These are phyloP conservation scores for Colletotrichum phormii DNA, from an alignment of 2,329 filamentous ascomycete species.

Conservation along the genomic window DNA sequence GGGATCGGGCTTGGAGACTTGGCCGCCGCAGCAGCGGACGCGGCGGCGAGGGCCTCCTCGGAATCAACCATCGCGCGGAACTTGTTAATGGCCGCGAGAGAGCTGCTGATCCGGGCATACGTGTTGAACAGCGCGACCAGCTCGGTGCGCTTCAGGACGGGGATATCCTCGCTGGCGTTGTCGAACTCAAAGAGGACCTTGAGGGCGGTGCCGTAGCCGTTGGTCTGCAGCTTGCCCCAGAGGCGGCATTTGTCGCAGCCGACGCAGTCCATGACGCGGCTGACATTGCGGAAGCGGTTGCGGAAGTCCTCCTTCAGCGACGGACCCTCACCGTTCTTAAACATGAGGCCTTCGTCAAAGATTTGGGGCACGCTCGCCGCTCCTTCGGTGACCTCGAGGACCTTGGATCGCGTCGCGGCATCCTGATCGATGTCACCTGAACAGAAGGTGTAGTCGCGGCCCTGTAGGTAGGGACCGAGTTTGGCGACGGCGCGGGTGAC, in stretches of 20 bases:
- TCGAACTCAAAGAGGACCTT: constrained; percentile 98
- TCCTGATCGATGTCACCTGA: constrained; percentile 87
- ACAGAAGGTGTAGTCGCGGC: constrained; percentile 85
- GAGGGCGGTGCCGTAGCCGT: constrained; percentile 92
- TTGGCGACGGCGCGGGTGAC: constrained; percentile 92
- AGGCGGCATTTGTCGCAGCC: constrained; percentile 98
- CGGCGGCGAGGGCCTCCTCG: constrained; percentile 44
- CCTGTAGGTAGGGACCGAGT: constrained; percentile 81
- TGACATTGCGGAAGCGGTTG: constrained; percentile 96
- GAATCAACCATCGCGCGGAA: constrained; percentile 71
- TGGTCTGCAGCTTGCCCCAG: constrained; percentile 97
- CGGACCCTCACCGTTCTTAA: constrained; percentile 79
- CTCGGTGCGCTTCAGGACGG: constrained; percentile 86
- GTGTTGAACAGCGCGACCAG: constrained; percentile 96
- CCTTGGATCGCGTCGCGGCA: constrained; percentile 80
- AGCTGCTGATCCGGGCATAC: constrained; percentile 86
- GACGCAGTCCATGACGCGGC: constrained; percentile 97
- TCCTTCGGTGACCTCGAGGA: constrained; percentile 78
- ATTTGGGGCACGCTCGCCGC: constrained; percentile 81
- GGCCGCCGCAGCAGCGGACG: constrained; percentile 37
- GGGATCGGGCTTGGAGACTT: constrained; percentile 42
- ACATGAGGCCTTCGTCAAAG: constrained; percentile 97
- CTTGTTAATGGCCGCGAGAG: constrained; percentile 77
- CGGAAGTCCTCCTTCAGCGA: constrained; percentile 96
- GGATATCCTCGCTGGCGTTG: constrained; percentile 70